A percentile compares a stretch with the other conserved stretches of the same genome.
These are phyloP conservation scores for Pseudogymnoascus sp. DNA, from an alignment of 2,329 filamentous ascomycete genomes.

Conservation along the genomic window DNA sequence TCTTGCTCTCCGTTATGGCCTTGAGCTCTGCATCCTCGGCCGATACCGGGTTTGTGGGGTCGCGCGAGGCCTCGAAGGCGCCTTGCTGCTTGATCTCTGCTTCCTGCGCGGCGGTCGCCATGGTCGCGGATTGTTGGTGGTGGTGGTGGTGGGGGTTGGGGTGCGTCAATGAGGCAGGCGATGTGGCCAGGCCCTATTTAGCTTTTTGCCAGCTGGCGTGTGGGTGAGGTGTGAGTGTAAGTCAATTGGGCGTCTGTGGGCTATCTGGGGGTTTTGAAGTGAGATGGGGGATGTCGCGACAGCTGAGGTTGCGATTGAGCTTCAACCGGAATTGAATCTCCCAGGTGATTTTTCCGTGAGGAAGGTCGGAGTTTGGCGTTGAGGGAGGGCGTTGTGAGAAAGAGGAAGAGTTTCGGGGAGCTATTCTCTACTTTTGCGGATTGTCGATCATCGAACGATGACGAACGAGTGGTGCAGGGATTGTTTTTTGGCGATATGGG, in stretches of 20 bases:
- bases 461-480: not conserved
- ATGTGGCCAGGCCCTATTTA: not conserved
- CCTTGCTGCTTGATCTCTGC: conserved; percentile 74
- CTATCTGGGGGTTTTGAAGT: not conserved
- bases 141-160: not conserved
- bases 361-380: not conserved
- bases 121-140: conserved; percentile 8
- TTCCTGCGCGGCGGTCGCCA: conserved; percentile 23
- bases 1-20: conserved; percentile 68
- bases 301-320: not conserved
- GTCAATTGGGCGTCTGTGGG: not conserved
- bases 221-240: not conserved
- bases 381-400: not conserved
- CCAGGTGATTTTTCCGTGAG: not conserved
- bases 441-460: not conserved
- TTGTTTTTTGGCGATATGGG: not conserved
- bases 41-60: conserved; percentile 59
- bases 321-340: not conserved
- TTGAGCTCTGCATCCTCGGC: conserved; percentile 64
- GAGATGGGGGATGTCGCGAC: not conserved
- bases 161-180: not conserved
- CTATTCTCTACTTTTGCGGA: not conserved
- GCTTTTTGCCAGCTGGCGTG: not conserved
- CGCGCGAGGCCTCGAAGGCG: conserved; percentile 64
- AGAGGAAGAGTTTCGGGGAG: not conserved